These are phyloP conservation scores for Arthrobotrys sinensis DNA, from an alignment of 2,329 filamentous ascomycete species.

Conservation along the genomic window DNA sequence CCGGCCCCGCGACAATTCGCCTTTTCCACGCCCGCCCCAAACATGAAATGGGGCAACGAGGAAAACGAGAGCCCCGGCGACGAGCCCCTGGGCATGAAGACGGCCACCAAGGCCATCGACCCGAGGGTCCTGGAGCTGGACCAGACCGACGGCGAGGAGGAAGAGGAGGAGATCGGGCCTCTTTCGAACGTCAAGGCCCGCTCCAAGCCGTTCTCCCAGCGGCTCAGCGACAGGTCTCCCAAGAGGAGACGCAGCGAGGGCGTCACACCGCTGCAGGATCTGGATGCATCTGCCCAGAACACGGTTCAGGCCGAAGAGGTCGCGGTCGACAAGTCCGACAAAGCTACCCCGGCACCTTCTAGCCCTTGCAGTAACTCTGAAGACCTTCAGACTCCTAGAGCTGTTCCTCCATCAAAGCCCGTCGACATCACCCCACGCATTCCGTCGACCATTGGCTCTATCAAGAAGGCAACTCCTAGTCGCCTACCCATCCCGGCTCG, in stretches of 20 bases:
- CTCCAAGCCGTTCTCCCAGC: conserved; percentile 48
- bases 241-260: conserved; percentile 39
- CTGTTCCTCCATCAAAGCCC: neutral
- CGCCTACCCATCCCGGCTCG: conserved; percentile 1
- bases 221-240: conserved; percentile 35
- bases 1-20: conserved; percentile 20
- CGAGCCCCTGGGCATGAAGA: neutral
- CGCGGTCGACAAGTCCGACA: neutral
- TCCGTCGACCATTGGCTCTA: neutral
- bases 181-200: conserved; percentile 39
- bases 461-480: conserved; percentile 5
- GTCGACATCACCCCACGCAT: neutral
- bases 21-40: conserved; percentile 31
- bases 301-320: neutral
- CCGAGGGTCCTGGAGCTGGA: conserved; percentile 32
- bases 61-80: conserved; percentile 43
- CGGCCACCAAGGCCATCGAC: conserved; percentile 30
- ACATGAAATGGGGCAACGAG: conserved; percentile 37
- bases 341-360: neutral
- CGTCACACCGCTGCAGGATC: conserved; percentile 32
- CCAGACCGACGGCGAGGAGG: neutral
- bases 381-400: conserved; percentile 14
- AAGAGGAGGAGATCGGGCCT: conserved; percentile 10
- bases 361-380: conserved; percentile 13
- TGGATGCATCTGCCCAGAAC: conserved; percentile 7